Evolutionary conservation across 2,329 filamentous ascomycete species (phyloP).

Genomic region (Rugonectria rugulosa): DNA sequence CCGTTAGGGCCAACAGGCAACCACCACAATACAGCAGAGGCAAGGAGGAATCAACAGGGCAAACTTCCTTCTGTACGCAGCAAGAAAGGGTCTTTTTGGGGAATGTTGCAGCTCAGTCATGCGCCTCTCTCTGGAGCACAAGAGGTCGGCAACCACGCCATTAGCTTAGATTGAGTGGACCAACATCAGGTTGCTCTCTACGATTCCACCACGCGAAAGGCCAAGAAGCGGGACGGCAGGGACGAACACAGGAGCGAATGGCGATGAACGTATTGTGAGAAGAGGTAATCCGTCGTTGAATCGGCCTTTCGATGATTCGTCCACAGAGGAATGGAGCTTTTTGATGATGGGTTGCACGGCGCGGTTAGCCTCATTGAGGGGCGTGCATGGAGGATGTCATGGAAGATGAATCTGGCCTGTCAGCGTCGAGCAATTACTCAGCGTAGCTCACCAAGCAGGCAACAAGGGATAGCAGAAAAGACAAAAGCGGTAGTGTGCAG

Average conservation of each 20-base stretch:
- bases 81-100: slow-evolving; percentile 36
- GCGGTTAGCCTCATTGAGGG: slow-evolving; percentile 30
- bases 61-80: slow-evolving; percentile 23
- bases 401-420: slow-evolving; percentile 39
- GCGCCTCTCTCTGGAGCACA: slow-evolving; percentile 31
- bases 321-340: slow-evolving; percentile 4
- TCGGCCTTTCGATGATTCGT: slow-evolving; percentile 36
- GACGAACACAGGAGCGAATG: slow-evolving; percentile 33
- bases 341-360: slow-evolving; percentile 25
- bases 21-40: slow-evolving; percentile 24
- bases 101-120: slow-evolving; percentile 33
- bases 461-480: slow-evolving; percentile 29
- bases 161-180: slow-evolving; percentile 39
- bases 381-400: slow-evolving; percentile 33
- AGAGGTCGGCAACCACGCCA: slow-evolving; percentile 32
- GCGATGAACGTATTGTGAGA: slow-evolving; percentile 31
- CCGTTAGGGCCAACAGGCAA: slow-evolving; percentile 22
- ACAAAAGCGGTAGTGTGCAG: slow-evolving; percentile 21
- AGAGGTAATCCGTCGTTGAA: slow-evolving; percentile 33
- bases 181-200: slow-evolving; percentile 37
- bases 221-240: slow-evolving; percentile 30
- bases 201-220: slow-evolving; percentile 29
- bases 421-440: slow-evolving; percentile 47
- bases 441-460: slow-evolving; percentile 33
- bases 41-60: slow-evolving; percentile 19